A percentile compares a stretch with the other conserved stretches of the same genome.
Conservation (phyloP, 768 basidiomycete genomes). For the Asterophora parasitica region DNA sequence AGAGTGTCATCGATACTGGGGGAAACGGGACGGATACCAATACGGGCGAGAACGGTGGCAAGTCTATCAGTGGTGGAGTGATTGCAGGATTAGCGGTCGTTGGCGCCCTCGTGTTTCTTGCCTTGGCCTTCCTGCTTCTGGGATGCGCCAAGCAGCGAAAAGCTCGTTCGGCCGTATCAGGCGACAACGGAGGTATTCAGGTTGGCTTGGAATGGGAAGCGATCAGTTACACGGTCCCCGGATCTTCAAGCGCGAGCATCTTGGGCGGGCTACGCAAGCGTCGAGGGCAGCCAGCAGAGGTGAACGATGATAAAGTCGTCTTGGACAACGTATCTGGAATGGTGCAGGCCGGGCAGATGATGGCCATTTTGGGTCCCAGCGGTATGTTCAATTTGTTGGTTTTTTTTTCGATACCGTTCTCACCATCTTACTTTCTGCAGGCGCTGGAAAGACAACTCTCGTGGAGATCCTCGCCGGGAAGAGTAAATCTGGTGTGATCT, state of each 20-base stretch:
- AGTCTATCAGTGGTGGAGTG: slow-evolving; percentile 70
- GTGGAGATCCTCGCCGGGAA: slow-evolving; percentile 89
- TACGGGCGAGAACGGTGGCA: slow-evolving; percentile 24
- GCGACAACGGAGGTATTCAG: slow-evolving; percentile 41
- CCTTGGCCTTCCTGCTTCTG: slow-evolving; percentile 54
- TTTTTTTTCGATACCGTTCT: background rate
- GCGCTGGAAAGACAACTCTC: slow-evolving; percentile 87
- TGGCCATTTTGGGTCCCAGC: slow-evolving; percentile 90
- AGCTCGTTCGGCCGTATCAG: slow-evolving; percentile 45
- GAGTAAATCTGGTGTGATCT: slow-evolving; percentile 63
- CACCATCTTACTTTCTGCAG: slow-evolving; percentile 22
- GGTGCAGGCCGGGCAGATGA: slow-evolving; percentile 77
- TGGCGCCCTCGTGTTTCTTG: slow-evolving; percentile 54
- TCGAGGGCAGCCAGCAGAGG: slow-evolving; percentile 8
- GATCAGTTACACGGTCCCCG: slow-evolving; percentile 61
- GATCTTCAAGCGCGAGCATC: slow-evolving; percentile 10
- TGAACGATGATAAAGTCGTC: slow-evolving; percentile 54
- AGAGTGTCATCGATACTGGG: slow-evolving; percentile 65
- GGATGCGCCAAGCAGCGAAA: slow-evolving; percentile 59
- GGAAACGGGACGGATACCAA: slow-evolving; percentile 30
- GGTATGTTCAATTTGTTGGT: slow-evolving; percentile 42
- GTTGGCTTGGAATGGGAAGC: slow-evolving; percentile 64
- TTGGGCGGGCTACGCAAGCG: slow-evolving; percentile 13
- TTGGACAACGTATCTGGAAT: slow-evolving; percentile 66
- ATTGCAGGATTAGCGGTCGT: slow-evolving; percentile 89